Conservation (phyloP, 2,329 filamentous ascomycete genomes). For the Aspergillus persii region DNA sequence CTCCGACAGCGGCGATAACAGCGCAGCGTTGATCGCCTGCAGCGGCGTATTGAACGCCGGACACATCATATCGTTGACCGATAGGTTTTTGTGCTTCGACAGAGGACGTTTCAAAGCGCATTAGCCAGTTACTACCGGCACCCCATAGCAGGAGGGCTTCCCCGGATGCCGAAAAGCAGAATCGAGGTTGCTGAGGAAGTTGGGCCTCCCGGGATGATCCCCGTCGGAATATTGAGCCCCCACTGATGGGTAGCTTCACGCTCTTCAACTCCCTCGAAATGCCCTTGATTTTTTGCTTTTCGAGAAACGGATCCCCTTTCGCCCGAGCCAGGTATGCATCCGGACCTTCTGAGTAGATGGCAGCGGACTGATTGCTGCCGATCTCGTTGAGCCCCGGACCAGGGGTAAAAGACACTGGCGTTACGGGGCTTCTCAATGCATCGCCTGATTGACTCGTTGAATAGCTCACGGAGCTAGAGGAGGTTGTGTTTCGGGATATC, state of each 20-base stretch:
- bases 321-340: constrained; percentile 8
- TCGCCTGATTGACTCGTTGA: constrained; percentile 21
- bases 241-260: constrained; percentile 17
- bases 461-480: constrained; percentile 24
- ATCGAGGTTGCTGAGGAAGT: constrained; percentile 30
- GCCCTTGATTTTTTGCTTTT: constrained; percentile 16
- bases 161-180: constrained; percentile 30
- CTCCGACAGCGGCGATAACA: constrained; percentile 25
- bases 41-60: constrained; percentile 30
- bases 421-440: constrained; percentile 13
- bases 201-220: constrained; percentile 18
- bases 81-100: constrained; percentile 26
- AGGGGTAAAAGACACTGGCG: constrained; percentile 7
- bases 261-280: constrained; percentile 21
- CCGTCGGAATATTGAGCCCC: constrained; percentile 21
- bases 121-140: constrained; percentile 19
- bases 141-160: constrained; percentile 23
- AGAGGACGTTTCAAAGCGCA: constrained; percentile 30
- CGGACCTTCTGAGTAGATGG: constrained; percentile 11
- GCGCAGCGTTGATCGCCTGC: constrained; percentile 34
- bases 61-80: constrained; percentile 32
- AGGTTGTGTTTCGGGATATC: constrained; percentile 16
- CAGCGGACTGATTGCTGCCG: constrained; percentile 12
- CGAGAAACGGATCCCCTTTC: constrained; percentile 8
- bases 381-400: constrained; percentile 12